A percentile compares a stretch with the other conserved stretches of the same genome.
Evolutionary conservation across 306 rosid species (phyloP).

Genomic region (Canavalia ensiformis): DNA sequence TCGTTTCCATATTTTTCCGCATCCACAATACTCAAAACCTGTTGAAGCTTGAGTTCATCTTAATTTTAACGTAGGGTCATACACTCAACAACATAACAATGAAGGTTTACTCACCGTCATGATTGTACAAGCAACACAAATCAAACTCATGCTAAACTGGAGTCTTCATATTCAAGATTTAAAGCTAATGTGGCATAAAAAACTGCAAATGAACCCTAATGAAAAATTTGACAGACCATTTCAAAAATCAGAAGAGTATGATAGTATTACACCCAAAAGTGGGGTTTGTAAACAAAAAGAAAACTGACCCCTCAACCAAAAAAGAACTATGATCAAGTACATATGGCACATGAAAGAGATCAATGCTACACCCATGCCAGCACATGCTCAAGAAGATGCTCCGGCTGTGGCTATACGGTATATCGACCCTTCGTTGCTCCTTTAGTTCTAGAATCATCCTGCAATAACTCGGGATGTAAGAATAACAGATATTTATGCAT

Average conservation of each 20-base stretch:
- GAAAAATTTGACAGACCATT: slow-evolving; percentile 33
- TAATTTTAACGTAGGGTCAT: slow-evolving; percentile 10
- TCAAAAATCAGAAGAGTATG: slow-evolving; percentile 23
- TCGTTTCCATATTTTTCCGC: neutral
- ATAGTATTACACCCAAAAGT: slow-evolving; percentile 40
- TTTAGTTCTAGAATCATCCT: slow-evolving; percentile 86
- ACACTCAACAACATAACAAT: neutral
- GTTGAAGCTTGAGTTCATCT: neutral
- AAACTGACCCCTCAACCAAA: slow-evolving; percentile 28
- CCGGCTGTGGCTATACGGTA: slow-evolving; percentile 55
- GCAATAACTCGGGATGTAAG: slow-evolving; percentile 55
- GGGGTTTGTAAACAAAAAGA: neutral
- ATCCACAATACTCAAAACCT: neutral
- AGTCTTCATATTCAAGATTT: slow-evolving; percentile 7
- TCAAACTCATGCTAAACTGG: neutral
- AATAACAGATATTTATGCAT: slow-evolving; percentile 12
- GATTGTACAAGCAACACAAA: slow-evolving; percentile 10
- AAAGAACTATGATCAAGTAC: slow-evolving; percentile 20
- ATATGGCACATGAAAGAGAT: slow-evolving; percentile 34
- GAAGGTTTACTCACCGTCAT: slow-evolving; percentile 2
- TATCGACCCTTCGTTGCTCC: slow-evolving; percentile 79
- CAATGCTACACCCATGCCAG: slow-evolving; percentile 39
- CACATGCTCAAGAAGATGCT: slow-evolving; percentile 36
- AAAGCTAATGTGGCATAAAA: slow-evolving; percentile 6
- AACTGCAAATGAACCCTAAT: slow-evolving; percentile 26